These are phyloP conservation scores for Ramaria sp. DNA, from an alignment of 768 basidiomycete species.

Conservation along the genomic window DNA sequence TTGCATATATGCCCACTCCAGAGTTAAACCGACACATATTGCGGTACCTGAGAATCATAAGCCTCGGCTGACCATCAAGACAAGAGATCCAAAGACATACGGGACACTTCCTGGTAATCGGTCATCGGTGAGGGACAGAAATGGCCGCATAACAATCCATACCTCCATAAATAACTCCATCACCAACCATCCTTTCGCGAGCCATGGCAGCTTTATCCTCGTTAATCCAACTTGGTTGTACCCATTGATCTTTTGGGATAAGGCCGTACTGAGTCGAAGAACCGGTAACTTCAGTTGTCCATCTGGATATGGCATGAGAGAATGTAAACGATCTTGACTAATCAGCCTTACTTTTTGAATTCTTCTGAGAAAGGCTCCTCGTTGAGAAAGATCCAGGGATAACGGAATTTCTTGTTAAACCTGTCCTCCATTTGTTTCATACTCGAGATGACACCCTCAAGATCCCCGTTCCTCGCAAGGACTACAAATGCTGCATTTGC, in stretches of 20 bases:
- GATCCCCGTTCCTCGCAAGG: constrained; percentile 49
- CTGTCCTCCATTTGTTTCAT: constrained; percentile 60
- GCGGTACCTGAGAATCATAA: constrained; percentile 40
- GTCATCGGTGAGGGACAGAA: constrained; percentile 3
- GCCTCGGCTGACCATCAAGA: not conserved
- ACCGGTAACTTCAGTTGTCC: constrained; percentile 37
- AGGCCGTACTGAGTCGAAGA: constrained; percentile 26
- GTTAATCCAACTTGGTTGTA: constrained; percentile 60
- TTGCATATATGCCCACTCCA: constrained; percentile 41
- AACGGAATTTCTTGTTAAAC: constrained; percentile 51
- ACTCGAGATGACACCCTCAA: constrained; percentile 48
- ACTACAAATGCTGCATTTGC: constrained; percentile 80
- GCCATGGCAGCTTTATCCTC: constrained; percentile 45
- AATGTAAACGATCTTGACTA: constrained; percentile 7
- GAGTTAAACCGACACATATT: constrained; percentile 97
- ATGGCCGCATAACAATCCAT: not conserved
- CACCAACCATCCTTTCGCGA: constrained; percentile 50
- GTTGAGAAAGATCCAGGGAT: constrained; percentile 82
- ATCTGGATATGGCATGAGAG: constrained; percentile 12
- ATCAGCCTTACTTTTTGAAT: constrained; percentile 45
- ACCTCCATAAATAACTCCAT: constrained; percentile 47
- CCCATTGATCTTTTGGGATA: constrained; percentile 33
- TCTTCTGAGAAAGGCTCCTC: constrained; percentile 66
- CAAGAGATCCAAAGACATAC: constrained; percentile 29
- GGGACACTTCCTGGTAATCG: constrained; percentile 52